These are phyloP conservation scores for Debaryomyces sp. DNA, from an alignment of 1,139 yeast species.

Conservation along the genomic window DNA sequence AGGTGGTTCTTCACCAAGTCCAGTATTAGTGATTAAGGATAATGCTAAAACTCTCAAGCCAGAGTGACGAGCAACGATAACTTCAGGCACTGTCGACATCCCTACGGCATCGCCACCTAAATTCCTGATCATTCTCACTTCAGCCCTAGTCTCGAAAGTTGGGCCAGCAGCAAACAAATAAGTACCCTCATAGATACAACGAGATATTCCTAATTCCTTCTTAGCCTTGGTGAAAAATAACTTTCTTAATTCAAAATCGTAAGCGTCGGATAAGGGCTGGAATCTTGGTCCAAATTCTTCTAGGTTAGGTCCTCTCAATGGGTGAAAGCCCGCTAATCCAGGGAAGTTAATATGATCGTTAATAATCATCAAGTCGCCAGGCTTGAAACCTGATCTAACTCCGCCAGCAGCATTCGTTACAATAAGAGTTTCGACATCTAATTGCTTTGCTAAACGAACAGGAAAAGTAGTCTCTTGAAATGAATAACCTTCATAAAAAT, in stretches of 20 bases:
- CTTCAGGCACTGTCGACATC: constrained; percentile 98
- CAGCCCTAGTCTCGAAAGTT: constrained; percentile 91
- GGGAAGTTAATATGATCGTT: constrained; percentile 89
- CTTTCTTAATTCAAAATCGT: constrained; percentile 71
- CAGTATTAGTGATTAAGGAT: constrained; percentile 83
- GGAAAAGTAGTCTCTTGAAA: constrained; percentile 86
- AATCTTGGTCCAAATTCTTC: constrained; percentile 84
- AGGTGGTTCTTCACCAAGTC: constrained; percentile 75
- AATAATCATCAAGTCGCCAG: constrained; percentile 91
- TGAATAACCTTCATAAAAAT: constrained; percentile 88
- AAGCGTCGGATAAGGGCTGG: constrained; percentile 87
- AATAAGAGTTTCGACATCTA: constrained; percentile 64
- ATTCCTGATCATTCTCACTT: constrained; percentile 69
- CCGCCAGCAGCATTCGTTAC: constrained; percentile 98
- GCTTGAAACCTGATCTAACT: constrained; percentile 59
- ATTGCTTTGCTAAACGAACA: constrained; percentile 66
- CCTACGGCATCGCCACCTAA: constrained; percentile 96
- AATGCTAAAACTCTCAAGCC: constrained; percentile 82
- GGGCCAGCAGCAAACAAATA: constrained; percentile 92
- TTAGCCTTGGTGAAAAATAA: constrained; percentile 57
- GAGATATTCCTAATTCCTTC: constrained; percentile 49
- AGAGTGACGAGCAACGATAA: constrained; percentile 86
- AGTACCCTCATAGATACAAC: constrained; percentile 82
- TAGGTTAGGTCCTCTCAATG: constrained; percentile 85
- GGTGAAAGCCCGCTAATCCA: constrained; percentile 86